Conservation (phyloP, 257 asterid genomes). For the Solanum virginianum region DNA sequence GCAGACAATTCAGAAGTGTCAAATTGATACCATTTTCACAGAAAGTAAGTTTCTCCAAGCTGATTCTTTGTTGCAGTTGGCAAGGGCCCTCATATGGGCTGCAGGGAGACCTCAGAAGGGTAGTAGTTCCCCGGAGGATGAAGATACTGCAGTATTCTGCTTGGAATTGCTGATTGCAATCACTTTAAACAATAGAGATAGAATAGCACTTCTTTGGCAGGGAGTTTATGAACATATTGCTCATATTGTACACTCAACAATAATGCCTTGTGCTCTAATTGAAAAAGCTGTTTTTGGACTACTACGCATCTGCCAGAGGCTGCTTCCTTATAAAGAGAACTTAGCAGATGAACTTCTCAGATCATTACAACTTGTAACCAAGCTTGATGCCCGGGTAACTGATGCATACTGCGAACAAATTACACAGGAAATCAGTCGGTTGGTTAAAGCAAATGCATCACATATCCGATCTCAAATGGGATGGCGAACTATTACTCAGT, state of each 20-base stretch:
- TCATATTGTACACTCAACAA: slow-evolving; percentile 81
- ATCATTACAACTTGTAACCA: slow-evolving; percentile 76
- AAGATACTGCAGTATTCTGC: slow-evolving; percentile 95
- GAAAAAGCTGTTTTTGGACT: slow-evolving; percentile 96
- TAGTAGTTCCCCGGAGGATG: slow-evolving; percentile 75
- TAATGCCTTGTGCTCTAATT: slow-evolving; percentile 83
- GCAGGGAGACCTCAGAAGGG: slow-evolving; percentile 93
- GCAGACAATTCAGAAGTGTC: slow-evolving; percentile 91
- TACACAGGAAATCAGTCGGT: slow-evolving; percentile 82
- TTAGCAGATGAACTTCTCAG: slow-evolving; percentile 76
- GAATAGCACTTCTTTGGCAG: slow-evolving; percentile 86
- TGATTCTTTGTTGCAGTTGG: slow-evolving; percentile 83
- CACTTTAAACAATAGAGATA: slow-evolving; percentile 75
- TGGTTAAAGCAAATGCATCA: slow-evolving; percentile 76
- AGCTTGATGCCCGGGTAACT: slow-evolving; percentile 88
- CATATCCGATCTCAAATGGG: slow-evolving; percentile 72
- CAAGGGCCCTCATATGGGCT: slow-evolving; percentile 92
- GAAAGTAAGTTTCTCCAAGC: slow-evolving; percentile 85
- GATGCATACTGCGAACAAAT: slow-evolving; percentile 96
- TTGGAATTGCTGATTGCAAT: slow-evolving; percentile 88
- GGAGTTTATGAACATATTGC: slow-evolving; percentile 93
- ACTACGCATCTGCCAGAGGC: slow-evolving; percentile 81
- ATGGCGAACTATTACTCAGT: slow-evolving; percentile 73
- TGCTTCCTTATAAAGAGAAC: slow-evolving; percentile 86
- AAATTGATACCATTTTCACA: slow-evolving; percentile 82